These are phyloP conservation scores for Aspergillus sparsus DNA, from an alignment of 495 filamentous ascomycete genomes.

Conservation along the genomic window DNA sequence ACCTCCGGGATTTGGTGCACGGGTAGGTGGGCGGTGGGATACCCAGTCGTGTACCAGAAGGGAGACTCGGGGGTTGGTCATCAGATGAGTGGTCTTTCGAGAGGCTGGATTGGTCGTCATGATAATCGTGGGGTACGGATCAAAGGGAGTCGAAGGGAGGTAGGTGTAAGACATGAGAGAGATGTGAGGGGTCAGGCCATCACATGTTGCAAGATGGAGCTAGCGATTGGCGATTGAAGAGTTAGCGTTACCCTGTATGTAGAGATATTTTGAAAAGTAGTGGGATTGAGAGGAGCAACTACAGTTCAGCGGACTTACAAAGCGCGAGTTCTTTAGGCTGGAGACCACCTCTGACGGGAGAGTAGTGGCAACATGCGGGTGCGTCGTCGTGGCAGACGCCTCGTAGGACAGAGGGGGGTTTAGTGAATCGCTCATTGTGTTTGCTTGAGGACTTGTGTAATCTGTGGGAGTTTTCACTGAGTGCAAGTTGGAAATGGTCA, in stretches of 20 bases:
- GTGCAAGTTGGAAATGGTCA: background rate
- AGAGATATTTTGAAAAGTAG: background rate
- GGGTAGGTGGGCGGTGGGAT: slow-evolving; percentile 84
- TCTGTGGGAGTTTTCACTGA: slow-evolving; percentile 13
- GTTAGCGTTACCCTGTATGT: too few relatives aligned
- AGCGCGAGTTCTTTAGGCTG: slow-evolving; percentile 92
- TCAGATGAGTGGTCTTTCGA: slow-evolving; percentile 84
- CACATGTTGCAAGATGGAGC: slow-evolving; percentile 94
- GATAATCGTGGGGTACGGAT: slow-evolving; percentile 72
- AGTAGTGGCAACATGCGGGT: slow-evolving; percentile 64
- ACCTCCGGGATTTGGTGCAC: slow-evolving; percentile 52
- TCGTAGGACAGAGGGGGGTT: slow-evolving; percentile 71
- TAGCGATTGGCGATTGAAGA: slow-evolving; percentile 32
- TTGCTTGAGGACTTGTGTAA: slow-evolving; percentile 12
- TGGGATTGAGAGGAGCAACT: background rate
- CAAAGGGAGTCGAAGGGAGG: slow-evolving; percentile 79
- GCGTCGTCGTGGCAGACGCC: slow-evolving; percentile 68
- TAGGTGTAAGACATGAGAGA: slow-evolving; percentile 99
- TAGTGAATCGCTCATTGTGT: slow-evolving; percentile 46
- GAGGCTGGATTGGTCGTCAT: slow-evolving; percentile 92
- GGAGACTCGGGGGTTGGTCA: slow-evolving; percentile 85
- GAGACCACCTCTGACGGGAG: slow-evolving; percentile 83
- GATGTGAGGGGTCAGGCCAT: slow-evolving; percentile 81
- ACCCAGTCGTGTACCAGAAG: slow-evolving; percentile 99
- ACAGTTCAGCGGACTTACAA: too few relatives aligned